Evolutionary conservation across 169 alveolate genomes (phyloP).

Genomic region (Plasmodium ovale): DNA sequence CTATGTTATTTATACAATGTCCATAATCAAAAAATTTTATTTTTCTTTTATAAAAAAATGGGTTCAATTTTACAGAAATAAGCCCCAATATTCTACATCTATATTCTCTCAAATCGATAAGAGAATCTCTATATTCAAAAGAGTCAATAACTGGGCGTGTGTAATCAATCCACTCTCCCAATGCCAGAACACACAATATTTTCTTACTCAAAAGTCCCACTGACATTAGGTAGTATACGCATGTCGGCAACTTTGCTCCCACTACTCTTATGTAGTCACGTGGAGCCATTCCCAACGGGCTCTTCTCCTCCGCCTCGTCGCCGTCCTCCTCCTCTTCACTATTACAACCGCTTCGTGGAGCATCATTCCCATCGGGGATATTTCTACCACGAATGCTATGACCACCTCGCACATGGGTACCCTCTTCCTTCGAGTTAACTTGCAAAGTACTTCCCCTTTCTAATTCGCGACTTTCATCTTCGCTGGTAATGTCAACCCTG

Average conservation of each 20-base stretch:
- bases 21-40: slow-evolving; percentile 73
- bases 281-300: no score
- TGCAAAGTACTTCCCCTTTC: no score
- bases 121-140: slow-evolving; percentile 80
- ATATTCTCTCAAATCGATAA: slow-evolving; percentile 84
- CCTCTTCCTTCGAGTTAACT: no score
- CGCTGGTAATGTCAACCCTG: no score
- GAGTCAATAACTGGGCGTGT: slow-evolving; percentile 80
- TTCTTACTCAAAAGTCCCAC: slow-evolving; percentile 81
- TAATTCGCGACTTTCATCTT: no score
- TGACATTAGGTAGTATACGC: slow-evolving; percentile 81
- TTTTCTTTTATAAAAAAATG: slow-evolving; percentile 77
- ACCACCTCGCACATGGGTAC: no score
- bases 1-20: slow-evolving; percentile 40
- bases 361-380: not conserved
- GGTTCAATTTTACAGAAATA: slow-evolving; percentile 79
- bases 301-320: no score
- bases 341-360: not conserved
- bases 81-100: slow-evolving; percentile 85
- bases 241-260: slow-evolving; percentile 82
- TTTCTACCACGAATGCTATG: no score
- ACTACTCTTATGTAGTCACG: slow-evolving; percentile 82
- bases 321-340: slow-evolving; percentile 13
- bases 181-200: slow-evolving; percentile 80
- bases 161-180: slow-evolving; percentile 87